A percentile compares a stretch with the other conserved stretches of the same genome.
Conservation (phyloP, 2,329 filamentous ascomycete species). For the Arachnopeziza araneosa region DNA sequence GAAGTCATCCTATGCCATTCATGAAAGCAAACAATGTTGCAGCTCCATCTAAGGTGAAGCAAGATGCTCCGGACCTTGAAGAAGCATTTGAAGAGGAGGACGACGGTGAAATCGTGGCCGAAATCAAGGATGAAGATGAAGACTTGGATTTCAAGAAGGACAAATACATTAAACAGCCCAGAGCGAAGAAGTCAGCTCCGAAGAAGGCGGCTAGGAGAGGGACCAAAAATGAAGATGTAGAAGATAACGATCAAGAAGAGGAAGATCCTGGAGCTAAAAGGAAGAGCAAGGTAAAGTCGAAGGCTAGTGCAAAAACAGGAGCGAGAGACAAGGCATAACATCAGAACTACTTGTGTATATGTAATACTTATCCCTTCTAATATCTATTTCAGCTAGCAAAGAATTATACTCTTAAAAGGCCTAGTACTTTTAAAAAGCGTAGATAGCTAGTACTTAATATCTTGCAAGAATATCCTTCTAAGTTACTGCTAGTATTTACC, state of each 20-base stretch:
- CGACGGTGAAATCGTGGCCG: conserved; percentile 40
- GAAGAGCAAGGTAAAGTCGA: conserved; percentile 15
- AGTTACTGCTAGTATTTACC: too few species aligned
- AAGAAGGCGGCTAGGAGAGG: conserved; percentile 45
- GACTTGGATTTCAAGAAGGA: conserved; percentile 85
- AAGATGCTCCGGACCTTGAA: conserved; percentile 86
- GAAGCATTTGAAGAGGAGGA: conserved; percentile 89
- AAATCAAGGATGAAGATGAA: conserved; percentile 48
- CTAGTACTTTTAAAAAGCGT: too few species aligned
- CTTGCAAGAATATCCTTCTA: too few species aligned
- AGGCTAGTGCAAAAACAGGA: conserved; percentile 13
- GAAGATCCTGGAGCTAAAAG: conserved; percentile 26
- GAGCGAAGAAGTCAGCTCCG: conserved; percentile 55
- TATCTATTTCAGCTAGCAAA: too few species aligned
- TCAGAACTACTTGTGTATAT: too few species aligned
- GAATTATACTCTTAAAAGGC: too few species aligned
- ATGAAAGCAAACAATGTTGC: conserved; percentile 83
- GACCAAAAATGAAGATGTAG: conserved; percentile 22
- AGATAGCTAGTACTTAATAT: too few species aligned
- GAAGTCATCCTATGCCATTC: conserved; percentile 85
- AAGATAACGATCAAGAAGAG: conserved; percentile 18
- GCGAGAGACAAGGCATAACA: too few species aligned
- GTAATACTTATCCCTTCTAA: too few species aligned
- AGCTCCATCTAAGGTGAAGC: conserved; percentile 63
- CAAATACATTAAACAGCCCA: conserved; percentile 92